phyloP scores from a whole-genome alignment of 2,329 filamentous ascomycete genomes.

The Fusarium odoratissimum region DNA sequence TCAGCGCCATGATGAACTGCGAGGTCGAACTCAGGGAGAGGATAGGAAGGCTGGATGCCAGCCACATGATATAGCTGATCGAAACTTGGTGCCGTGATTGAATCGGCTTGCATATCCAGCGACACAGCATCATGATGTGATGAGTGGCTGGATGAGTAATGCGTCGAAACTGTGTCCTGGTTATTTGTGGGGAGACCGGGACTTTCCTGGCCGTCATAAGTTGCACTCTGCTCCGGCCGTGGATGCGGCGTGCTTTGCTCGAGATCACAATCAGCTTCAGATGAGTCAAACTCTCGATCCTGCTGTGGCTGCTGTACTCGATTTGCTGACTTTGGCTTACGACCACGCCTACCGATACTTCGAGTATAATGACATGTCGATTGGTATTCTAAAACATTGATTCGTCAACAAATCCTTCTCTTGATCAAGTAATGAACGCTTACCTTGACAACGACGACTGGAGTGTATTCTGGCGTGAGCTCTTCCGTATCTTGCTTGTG shows the following conservation, averaged over 20 bases:
- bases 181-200: background rate
- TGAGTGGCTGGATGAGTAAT: background rate
- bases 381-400: background rate
- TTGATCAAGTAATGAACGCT: fast-evolving
- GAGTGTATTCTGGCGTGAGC: background rate
- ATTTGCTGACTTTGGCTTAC: background rate
- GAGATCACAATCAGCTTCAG: background rate
- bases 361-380: background rate
- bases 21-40: background rate
- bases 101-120: background rate
- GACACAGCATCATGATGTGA: background rate
- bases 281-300: background rate
- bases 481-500: fast-evolving
- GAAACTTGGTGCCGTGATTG: background rate
- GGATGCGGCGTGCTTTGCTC: background rate
- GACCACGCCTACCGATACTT: background rate
- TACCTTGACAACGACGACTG: background rate
- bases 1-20: background rate
- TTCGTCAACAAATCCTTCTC: background rate
- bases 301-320: background rate
- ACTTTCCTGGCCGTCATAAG: background rate
- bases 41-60: background rate
- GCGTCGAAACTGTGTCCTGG: background rate
- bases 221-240: background rate
- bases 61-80: background rate